Evolutionary conservation across 768 basidiomycete genomes (phyloP), one percentile per base, ranked within the genome.

Genomic region (Tylopilus intermedius): DNA sequence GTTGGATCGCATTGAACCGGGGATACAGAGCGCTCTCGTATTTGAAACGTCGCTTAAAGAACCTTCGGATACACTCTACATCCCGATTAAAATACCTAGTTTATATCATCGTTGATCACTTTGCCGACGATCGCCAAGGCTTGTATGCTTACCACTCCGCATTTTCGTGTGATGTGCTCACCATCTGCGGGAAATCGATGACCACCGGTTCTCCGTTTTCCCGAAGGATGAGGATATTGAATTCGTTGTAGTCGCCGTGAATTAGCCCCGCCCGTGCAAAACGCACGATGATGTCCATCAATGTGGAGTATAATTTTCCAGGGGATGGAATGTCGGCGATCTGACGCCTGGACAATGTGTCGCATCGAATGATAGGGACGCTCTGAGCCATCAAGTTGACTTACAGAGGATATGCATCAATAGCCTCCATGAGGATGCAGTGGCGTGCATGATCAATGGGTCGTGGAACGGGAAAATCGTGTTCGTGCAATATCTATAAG

Each of bases 131-230:
- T 61, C 55, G 44, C 49, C 54, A 55, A 50, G 53, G 46, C 40
- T 54, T 42, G 45, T 35, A 45, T 2, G 33, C 83, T 69, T 60
- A 93, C 92, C 88, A 96, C 74, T 98, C 96, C 5, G 96, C 96
- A 67, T 99, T 96, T 62, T 84, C 82, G 59, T 99, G 96, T 44
- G 93, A 89, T 26, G 90, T 94, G 76, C 89, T 92, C 70, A 98
- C 92, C 95, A 98, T 97, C 74, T 99, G 96, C 8, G 96, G 96
- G 68, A 99, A 99, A 74, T 99, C 96, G 62, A 99, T 99, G 40
- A 99, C 83, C 48, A 97, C 72, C 7, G 94, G 90, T 61, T 91
- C 84, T 10, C 80, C 80, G 42, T 71, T 74, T 49, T 85, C 84
- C 43, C 89, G 81, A 35, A 81, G 80, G 61, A 99, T 93, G 56